Conservation (phyloP, 2,329 filamentous ascomycete genomes). For the Talaromyces islandicus region DNA sequence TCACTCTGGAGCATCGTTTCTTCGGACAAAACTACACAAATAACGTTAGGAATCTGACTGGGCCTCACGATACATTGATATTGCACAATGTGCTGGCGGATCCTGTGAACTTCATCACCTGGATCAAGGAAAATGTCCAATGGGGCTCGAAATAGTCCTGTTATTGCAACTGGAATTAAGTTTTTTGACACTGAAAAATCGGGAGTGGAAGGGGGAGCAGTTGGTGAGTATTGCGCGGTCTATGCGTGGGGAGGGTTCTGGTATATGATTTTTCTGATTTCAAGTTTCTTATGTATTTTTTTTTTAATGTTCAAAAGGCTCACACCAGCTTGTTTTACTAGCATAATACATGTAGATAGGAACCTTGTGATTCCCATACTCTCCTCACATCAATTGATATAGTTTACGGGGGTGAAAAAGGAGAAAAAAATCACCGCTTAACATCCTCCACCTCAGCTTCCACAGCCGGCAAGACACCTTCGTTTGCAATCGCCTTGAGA, state of each 20-base stretch:
- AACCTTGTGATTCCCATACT: background rate
- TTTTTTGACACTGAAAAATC: background rate
- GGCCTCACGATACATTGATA: no score
- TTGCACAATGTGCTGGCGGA: no score
- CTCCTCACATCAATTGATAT: background rate
- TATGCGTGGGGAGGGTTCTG: background rate
- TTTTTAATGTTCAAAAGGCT: background rate
- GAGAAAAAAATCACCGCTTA: background rate
- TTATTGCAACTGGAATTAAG: no score
- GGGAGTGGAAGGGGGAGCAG: background rate
- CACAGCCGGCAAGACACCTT: slow-evolving; percentile 13
- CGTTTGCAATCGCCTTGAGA: slow-evolving; percentile 27
- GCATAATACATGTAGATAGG: background rate
- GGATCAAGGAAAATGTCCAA: no score
- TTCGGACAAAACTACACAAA: no score
- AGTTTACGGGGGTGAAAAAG: no score
- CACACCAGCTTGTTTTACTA: background rate
- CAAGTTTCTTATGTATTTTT: background rate
- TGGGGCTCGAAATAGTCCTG: no score
- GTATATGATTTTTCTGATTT: background rate
- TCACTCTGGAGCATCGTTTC: no score
- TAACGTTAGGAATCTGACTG: no score
- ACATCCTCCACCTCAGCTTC: background rate
- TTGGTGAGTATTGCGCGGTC: background rate
- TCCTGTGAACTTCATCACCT: no score